phyloP scores from a whole-genome alignment of 306 rosid species.

The Corylus heterophylla region DNA sequence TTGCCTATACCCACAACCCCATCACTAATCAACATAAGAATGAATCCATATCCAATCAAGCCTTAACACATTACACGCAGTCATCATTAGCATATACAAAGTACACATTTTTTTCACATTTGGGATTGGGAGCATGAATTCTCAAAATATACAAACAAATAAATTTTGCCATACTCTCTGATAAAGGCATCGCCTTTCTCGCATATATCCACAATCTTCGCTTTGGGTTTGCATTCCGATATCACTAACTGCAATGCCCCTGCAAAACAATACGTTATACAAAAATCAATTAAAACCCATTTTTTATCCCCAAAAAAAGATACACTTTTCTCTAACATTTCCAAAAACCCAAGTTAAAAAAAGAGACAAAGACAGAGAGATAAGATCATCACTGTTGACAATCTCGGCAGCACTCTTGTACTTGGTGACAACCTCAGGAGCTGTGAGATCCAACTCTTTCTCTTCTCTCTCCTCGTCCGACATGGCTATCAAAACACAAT shows the following conservation, averaged over 20 bases:
- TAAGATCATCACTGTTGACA: slow-evolving; percentile 56
- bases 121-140: neutral
- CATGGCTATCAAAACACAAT: slow-evolving; percentile 32
- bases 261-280: slow-evolving; percentile 17
- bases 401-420: slow-evolving; percentile 93
- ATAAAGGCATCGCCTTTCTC: slow-evolving; percentile 80
- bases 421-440: slow-evolving; percentile 92
- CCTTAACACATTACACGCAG: too few relatives aligned
- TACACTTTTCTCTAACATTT: neutral
- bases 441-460: slow-evolving; percentile 95
- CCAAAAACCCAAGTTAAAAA: neutral
- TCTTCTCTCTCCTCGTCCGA: slow-evolving; percentile 99
- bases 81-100: neutral
- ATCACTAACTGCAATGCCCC: slow-evolving; percentile 79
- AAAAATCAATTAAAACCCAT: neutral
- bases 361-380: neutral
- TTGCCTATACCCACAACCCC: slow-evolving; percentile 49
- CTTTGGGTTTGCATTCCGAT: slow-evolving; percentile 83
- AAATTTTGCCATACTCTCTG: slow-evolving; percentile 55
- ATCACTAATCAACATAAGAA: too few relatives aligned
- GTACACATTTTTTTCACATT: neutral
- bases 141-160: too few relatives aligned
- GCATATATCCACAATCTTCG: slow-evolving; percentile 79
- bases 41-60: too few relatives aligned
- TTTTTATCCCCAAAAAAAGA: too few relatives aligned